Percentiles rank a stretch among this genome's conserved stretches.
phyloP scores from a whole-genome alignment of 2,329 filamentous ascomycete species.

The Dothideomycetes sp. region DNA sequence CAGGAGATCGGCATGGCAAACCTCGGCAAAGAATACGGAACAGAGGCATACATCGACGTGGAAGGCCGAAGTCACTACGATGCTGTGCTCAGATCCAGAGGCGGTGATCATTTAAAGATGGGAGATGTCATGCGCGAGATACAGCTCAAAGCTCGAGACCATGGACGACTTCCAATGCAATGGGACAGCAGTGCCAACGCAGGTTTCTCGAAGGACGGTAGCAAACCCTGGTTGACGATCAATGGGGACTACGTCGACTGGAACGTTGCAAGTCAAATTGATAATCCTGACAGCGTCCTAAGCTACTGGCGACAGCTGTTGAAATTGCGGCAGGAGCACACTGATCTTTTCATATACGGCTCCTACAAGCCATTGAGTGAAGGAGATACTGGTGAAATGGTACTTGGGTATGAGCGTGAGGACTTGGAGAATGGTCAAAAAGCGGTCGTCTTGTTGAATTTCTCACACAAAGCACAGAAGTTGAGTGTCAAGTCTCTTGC shows the following conservation, averaged over 20 bases:
- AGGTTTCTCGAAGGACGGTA: conserved; percentile 50
- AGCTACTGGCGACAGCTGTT: conserved; percentile 45
- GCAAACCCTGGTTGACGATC: conserved; percentile 59
- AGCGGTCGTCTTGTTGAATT: conserved; percentile 26
- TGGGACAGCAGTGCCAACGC: conserved; percentile 50
- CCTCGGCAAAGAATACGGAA: conserved; percentile 44
- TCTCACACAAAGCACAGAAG: conserved; percentile 31
- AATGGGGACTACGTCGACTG: conserved; percentile 50
- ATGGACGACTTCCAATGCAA: conserved; percentile 60
- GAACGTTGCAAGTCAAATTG: conserved; percentile 50
- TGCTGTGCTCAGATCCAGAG: conserved; percentile 30
- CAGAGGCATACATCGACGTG: conserved; percentile 38
- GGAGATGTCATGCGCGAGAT: conserved; percentile 23
- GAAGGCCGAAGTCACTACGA: conserved; percentile 44
- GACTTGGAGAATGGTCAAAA: conserved; percentile 24
- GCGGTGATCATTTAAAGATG: conserved; percentile 25
- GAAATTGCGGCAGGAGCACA: conserved; percentile 18
- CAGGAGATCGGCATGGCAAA: conserved; percentile 59
- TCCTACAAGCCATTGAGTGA: conserved; percentile 16
- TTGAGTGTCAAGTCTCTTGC: conserved; percentile 10
- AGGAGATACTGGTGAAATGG: conserved; percentile 16
- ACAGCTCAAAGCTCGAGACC: conserved; percentile 53
- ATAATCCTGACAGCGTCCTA: conserved; percentile 42
- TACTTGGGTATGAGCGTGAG: conserved; percentile 26
- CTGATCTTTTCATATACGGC: conserved; percentile 21